Conservation (phyloP, 352 stramenopile species). For the Pythium brassicae region DNA sequence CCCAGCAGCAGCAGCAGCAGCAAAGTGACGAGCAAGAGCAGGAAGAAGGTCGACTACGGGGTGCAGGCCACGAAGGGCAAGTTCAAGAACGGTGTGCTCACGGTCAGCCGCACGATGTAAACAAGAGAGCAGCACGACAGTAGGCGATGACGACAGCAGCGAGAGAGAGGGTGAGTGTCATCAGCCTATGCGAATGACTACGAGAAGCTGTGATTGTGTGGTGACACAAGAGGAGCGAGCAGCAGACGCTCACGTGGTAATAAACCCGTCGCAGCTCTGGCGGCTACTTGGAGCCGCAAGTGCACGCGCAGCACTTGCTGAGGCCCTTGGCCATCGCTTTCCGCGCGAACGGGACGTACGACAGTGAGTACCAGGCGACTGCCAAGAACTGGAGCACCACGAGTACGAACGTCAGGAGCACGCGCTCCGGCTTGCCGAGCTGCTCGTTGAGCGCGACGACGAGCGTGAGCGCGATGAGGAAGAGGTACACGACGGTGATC, state of each 20-base stretch:
- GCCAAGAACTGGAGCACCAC: conserved; percentile 66
- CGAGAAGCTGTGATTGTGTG: background rate
- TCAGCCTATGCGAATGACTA: background rate
- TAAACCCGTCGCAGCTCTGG: too few species aligned
- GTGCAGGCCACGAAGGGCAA: conserved; percentile 67
- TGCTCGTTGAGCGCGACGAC: conserved; percentile 31
- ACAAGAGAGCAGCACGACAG: too few species aligned
- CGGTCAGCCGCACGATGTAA: conserved; percentile 36
- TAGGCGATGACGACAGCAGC: too few species aligned
- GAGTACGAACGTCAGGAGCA: conserved; percentile 50
- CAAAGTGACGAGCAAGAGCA: conserved; percentile 42
- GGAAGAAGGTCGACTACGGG: conserved; percentile 70
- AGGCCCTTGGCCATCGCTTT: conserved; percentile 20
- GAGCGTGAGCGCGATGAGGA: conserved; percentile 33
- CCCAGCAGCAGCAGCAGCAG: conserved; percentile 29
- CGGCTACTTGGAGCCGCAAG: background rate
- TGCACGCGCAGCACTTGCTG: conserved; percentile 8
- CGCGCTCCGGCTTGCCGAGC: conserved; percentile 3
- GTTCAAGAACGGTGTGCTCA: conserved; percentile 74
- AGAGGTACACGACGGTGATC: conserved; percentile 45
- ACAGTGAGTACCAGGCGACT: conserved; percentile 76
- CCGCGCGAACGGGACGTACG: conserved; percentile 76
- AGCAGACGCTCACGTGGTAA: too few species aligned
- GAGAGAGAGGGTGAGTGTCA: background rate
- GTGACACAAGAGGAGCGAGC: too few species aligned